Base-by-base conservation (phyloP, 2,329 filamentous ascomycete genomes). In the Emericellopsis cladophorae region DNA sequence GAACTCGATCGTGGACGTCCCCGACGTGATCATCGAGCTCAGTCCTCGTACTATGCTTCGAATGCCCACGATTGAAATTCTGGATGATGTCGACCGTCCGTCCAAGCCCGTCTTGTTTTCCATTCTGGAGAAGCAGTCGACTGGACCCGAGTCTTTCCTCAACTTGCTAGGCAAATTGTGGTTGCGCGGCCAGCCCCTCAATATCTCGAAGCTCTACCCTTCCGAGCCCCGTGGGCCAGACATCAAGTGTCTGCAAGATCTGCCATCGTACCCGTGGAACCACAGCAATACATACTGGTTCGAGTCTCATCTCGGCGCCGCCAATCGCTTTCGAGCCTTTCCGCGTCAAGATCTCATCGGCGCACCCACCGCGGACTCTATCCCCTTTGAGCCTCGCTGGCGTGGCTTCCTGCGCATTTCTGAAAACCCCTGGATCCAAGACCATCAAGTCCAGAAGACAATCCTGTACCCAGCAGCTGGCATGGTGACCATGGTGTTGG, bases 221-320 rank as follows among this genome's bases (percentile, higher is more conserved):
- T 33, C 39, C 10, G 42, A 45, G 12, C n/a, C 26, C 7, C 24
- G 16, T 11, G 16, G 7, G 9, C 34, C 33, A 2, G 40, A 31
- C 4, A 49, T 50, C n/a, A 56, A 54, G 40, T 62, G 62, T 16
- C 53, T 75, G 4, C 48, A 57, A 1, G 62, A 67, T 43, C 51
- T 76, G 26, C 72, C 73, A 2, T 58, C 62, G 1, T 76, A 76
- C 44, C 62, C 67, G 3, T 76, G 72, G 71, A 72, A 75, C 24
- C 72, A 75, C 43, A 53, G 57, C 22, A 68, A 62, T 22, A 55
- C 51, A 1, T 72, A 74, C 49, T 76, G 72, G 72, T 63, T 70
- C 44, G 72, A 76, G 44, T 67, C 67, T 2, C 64, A 68, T 33
- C 49, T 69, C 3, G 66, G 65, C 16, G 49, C 53, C 12, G 57